Evolutionary conservation across 495 filamentous ascomycete genomes (phyloP), one percentile per base, ranked within the genome.

Genomic region (Aspergillus steynii): DNA sequence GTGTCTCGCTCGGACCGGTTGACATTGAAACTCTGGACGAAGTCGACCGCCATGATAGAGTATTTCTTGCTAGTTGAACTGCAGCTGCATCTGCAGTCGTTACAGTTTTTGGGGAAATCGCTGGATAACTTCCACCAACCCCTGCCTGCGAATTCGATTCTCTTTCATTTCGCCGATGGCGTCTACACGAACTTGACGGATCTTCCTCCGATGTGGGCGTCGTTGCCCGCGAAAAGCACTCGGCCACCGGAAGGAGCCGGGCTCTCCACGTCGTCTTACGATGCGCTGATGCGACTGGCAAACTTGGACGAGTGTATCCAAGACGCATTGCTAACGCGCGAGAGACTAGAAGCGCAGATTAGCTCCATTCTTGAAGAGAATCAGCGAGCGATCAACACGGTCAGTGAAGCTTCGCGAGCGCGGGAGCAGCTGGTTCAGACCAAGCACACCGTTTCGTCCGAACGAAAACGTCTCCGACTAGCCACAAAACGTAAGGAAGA

Each of bases 221-320:
- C 71, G 48, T 67, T 61, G 52, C 65, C 66, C 53, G 60, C 61
- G 14, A 56, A 51, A 20, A 46, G 34, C 27, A 32, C 53, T 15
- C 59, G 56, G 52, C 74, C 79, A 61, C 74, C 74, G 8, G 71
- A 70, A 49, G 65, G 67, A 12, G 55, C 15, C 62, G 75, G 64
- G 2, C 64, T 86, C 56, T 68, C 79, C 0, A 95, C 91, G 1
- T 91, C 92, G 5, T 93, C 92, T 1, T 99, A 97, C 74, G 95
- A 96, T 67, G 86, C 90, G 1, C 77, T 99, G 50, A 96, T 97
- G 89, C 86, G 88, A 32, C 80, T 99, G 31, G 88, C 90, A 14
- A 97, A 91, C 56, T 78, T 99, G 45, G 93, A 97, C 61, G 90
- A 92, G 66, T 96, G 93, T 60, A 90, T 98, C 37, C 90, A 96